Base-by-base conservation (phyloP, 495 filamentous ascomycete species). In the Podospora conica region DNA sequence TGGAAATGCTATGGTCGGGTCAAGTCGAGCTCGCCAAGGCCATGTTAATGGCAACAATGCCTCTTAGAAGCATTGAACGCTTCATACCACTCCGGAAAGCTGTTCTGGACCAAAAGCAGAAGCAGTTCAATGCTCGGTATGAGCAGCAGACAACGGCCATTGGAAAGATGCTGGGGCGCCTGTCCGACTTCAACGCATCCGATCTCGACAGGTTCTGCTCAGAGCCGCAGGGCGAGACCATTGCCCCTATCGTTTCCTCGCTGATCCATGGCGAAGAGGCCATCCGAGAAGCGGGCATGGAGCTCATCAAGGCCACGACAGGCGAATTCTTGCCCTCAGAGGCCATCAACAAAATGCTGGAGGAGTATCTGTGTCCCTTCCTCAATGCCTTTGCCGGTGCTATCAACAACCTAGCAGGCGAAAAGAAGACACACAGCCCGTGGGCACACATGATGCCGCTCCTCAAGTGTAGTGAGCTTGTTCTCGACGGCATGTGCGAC, bases 401-500 rank as follows among this genome's bases (percentile, higher is more conserved):
- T 9, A 76, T 81, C 48, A 72, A 68, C 66, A 80, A 78, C 3
- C 86, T 87, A 8, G 87, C 85, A 4, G 58, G 53, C 15, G 78
- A 87, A 66, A 84, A 84, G 57, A 82, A 82, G 48, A 76, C 87
- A 22, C 72, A 58, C 20, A 70, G 65, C 55, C 86, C 86, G 3
- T 87, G 86, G 81, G 85, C 85, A 1, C 86, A 91, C 40, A 86
- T 88, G 65, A 85, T 86, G 3, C 85, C 85, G 54, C 84, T 92
- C 79, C 77, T 96, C 54, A 90, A 89, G 66, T 88, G 87, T 33
- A 86, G 86, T 63, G 86, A 86, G 25, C 90, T 93, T 68, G 83
- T 96, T 29, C 79, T 98, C 33, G 86, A 91, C 67, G 84, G 89
- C 67, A 86, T 98, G 28, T 95, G 91, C 82, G 90, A 96, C 66